Percentiles rank a stretch among this genome's conserved stretches.
Evolutionary conservation across 23 red algal genomes (phyloP).

Genomic region (Cyanidioschyzon merolae): DNA sequence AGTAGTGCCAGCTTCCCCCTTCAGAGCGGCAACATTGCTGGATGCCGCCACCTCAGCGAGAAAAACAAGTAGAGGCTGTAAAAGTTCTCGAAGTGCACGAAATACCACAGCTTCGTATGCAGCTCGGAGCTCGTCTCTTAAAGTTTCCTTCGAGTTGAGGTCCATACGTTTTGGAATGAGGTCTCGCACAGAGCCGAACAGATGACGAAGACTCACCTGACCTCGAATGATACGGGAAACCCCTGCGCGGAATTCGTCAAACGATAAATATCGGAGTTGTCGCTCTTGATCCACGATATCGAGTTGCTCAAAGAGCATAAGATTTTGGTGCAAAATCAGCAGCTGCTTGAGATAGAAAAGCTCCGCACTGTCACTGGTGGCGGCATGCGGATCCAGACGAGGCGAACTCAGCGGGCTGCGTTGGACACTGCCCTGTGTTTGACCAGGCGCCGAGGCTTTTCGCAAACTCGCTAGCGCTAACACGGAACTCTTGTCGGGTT

Average conservation of each 20-base stretch:
- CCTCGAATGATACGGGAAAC: conserved; percentile 36
- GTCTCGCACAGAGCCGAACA: conserved; percentile 36
- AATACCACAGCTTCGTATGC: conserved; percentile 76
- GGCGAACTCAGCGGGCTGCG: conserved; percentile 6
- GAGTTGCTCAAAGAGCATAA: conserved; percentile 58
- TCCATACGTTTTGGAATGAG: conserved; percentile 37
- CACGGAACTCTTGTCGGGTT: neutral
- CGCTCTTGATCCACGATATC: conserved; percentile 81
- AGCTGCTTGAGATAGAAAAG: conserved; percentile 88
- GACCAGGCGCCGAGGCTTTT: neutral
- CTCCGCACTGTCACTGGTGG: conserved; percentile 49
- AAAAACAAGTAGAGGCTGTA: conserved; percentile 57
- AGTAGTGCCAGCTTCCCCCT: conserved; percentile 34
- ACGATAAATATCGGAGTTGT: conserved; percentile 45
- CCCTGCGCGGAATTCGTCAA: conserved; percentile 42
- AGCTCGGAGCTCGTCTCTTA: conserved; percentile 36
- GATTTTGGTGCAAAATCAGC: conserved; percentile 69
- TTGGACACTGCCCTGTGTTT: neutral
- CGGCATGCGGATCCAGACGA: neutral
- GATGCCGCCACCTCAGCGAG: conserved; percentile 52
- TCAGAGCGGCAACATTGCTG: conserved; percentile 6
- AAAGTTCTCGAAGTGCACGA: conserved; percentile 38
- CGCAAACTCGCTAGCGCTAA: neutral
- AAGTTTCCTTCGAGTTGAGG: conserved; percentile 44
- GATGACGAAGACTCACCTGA: conserved; percentile 16